A percentile compares a stretch with the other conserved stretches of the same genome.
phyloP scores from a whole-genome alignment of 805 yeast genomes.

The Groenewaldozyma salmanticensis region DNA sequence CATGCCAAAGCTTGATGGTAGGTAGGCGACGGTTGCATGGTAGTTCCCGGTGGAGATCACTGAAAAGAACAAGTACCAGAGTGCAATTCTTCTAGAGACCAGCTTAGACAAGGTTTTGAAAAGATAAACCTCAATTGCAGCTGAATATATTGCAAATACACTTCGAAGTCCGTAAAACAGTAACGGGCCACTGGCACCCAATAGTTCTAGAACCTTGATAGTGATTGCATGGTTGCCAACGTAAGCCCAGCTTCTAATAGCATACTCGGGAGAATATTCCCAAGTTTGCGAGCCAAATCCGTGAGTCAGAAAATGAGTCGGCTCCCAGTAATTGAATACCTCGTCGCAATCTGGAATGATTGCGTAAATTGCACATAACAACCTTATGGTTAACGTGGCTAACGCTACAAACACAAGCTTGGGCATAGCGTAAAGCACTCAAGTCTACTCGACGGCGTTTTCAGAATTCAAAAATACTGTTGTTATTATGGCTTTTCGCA shows the following conservation, averaged over 20 bases:
- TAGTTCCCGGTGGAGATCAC: conserved; percentile 71
- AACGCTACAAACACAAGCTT: no score
- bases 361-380: conserved; percentile 40
- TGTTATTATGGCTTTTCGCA: no score
- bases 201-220: conserved; percentile 13
- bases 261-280: conserved; percentile 89
- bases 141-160: conserved; percentile 32
- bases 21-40: conserved; percentile 76
- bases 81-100: conserved; percentile 35
- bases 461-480: no score
- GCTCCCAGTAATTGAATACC: conserved; percentile 90
- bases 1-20: conserved; percentile 78
- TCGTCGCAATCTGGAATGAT: conserved; percentile 91
- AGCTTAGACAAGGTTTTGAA: conserved; percentile 32
- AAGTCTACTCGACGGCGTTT: no score
- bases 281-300: conserved; percentile 91
- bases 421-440: no score
- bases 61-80: conserved; percentile 54
- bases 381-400: conserved; percentile 22
- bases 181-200: conserved; percentile 16
- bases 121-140: conserved; percentile 45
- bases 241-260: conserved; percentile 81
- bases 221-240: conserved; percentile 37
- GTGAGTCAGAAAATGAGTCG: conserved; percentile 65
- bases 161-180: conserved; percentile 47